Evolutionary conservation across 208 protist species (phyloP).

Genomic region (Borovskyia barvae): DNA sequence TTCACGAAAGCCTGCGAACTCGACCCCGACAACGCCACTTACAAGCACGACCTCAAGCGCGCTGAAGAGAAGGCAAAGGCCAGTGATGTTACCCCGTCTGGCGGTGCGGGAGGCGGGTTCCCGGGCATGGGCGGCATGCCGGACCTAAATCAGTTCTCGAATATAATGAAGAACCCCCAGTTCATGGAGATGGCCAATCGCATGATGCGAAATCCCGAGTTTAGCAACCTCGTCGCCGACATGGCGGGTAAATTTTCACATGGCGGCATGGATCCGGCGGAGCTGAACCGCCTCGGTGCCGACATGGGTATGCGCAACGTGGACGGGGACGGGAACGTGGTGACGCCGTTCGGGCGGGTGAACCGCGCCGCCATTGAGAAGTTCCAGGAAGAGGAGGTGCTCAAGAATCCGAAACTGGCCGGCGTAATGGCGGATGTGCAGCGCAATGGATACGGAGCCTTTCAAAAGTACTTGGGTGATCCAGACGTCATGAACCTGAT

Average conservation of each 20-base stretch:
- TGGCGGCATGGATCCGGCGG: constrained; percentile 47
- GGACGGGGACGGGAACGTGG: constrained; percentile 60
- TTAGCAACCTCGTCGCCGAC: constrained; percentile 79
- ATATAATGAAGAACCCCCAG: constrained; percentile 91
- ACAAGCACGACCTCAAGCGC: constrained; percentile 90
- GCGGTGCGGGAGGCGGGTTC: constrained; percentile 29
- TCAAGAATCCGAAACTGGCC: constrained; percentile 80
- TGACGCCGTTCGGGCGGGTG: constrained; percentile 81
- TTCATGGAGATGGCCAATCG: constrained; percentile 86
- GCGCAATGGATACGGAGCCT: constrained; percentile 73
- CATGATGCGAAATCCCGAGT: constrained; percentile 92
- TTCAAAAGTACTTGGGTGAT: constrained; percentile 91
- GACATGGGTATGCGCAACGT: constrained; percentile 36
- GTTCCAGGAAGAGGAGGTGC: constrained; percentile 72
- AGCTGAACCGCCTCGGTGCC: constrained; percentile 41
- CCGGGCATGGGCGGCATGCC: constrained; percentile 62
- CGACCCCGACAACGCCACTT: constrained; percentile 90
- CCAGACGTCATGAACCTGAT: constrained; percentile 90
- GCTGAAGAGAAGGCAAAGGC: constrained; percentile 78
- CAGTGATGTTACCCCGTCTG: constrained; percentile 22
- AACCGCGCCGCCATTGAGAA: constrained; percentile 57
- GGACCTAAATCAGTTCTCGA: constrained; percentile 73
- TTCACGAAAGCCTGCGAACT: constrained; percentile 90
- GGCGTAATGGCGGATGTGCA: constrained; percentile 84
- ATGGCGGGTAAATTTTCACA: constrained; percentile 74